Evolutionary conservation across 169 alveolate species (phyloP).

Genomic region (Eimeria acervulina): DNA sequence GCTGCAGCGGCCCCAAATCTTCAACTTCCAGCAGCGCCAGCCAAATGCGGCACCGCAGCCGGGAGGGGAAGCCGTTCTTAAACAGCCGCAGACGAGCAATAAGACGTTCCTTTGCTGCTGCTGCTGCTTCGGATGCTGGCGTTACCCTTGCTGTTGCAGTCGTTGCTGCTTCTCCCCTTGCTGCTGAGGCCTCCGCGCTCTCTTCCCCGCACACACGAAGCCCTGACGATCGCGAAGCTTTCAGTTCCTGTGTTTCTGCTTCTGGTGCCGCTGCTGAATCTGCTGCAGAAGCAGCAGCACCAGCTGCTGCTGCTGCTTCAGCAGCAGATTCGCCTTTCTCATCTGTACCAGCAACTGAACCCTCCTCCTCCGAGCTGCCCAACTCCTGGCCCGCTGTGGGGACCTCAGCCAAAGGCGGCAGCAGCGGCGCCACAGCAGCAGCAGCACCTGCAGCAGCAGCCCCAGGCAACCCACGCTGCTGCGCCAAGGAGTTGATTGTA

Average conservation of each 20-base stretch:
- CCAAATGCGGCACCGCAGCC: slow-evolving; percentile 74
- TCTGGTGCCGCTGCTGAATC: background rate
- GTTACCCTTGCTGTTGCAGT: background rate
- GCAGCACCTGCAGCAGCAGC: slow-evolving; percentile 8
- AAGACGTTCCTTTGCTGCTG: slow-evolving; percentile 27
- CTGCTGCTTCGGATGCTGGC: slow-evolving; percentile 31
- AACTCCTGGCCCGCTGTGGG: background rate
- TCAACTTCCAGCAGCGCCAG: slow-evolving; percentile 52
- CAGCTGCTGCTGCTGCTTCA: background rate
- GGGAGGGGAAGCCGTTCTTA: slow-evolving; percentile 51
- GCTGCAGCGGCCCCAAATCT: background rate
- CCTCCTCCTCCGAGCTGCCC: background rate
- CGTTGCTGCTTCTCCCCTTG: background rate
- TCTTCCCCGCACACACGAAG: background rate
- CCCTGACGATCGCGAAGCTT: background rate
- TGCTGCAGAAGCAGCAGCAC: background rate
- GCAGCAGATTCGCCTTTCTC: background rate
- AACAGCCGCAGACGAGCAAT: slow-evolving; percentile 19
- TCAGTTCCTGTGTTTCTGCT: background rate
- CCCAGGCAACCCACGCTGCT: background rate
- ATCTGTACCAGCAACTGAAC: background rate
- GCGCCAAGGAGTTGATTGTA: background rate
- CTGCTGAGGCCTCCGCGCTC: background rate
- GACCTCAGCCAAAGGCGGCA: slow-evolving; percentile 12
- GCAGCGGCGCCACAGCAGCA: background rate